Conservation (phyloP, 441 rosid species). For the Pelargonium fulgidum region DNA sequence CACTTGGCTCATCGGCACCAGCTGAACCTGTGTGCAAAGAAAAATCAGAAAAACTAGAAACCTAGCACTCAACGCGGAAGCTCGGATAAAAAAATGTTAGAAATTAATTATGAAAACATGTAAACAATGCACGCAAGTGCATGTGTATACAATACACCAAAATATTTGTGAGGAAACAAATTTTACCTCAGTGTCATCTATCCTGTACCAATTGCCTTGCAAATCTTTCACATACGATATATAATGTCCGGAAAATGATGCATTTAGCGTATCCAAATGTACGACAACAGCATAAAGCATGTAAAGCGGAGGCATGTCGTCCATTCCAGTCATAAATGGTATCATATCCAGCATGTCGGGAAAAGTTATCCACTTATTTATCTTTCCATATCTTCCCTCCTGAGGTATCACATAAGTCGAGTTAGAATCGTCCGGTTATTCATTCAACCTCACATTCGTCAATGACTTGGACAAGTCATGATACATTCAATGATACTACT, state of each 20-base stretch:
- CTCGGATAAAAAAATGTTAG: background rate
- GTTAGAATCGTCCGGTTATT: background rate
- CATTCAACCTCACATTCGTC: no score
- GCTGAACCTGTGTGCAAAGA: constrained; percentile 45
- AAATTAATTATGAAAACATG: no score
- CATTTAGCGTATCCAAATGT: constrained; percentile 77
- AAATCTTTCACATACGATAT: constrained; percentile 68
- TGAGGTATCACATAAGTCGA: constrained; percentile 17
- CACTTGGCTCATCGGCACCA: constrained; percentile 67
- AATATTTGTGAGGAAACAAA: constrained; percentile 4
- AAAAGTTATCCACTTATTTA: constrained; percentile 67
- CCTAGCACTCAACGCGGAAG: no score
- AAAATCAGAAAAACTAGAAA: constrained; percentile 9
- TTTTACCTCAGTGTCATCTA: constrained; percentile 73
- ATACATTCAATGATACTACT: no score
- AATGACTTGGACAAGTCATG: no score
- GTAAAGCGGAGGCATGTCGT: constrained; percentile 70
- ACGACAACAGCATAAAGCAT: constrained; percentile 75
- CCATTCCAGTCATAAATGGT: constrained; percentile 68
- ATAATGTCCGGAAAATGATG: constrained; percentile 81
- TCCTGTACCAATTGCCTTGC: constrained; percentile 70
- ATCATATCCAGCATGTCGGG: constrained; percentile 84
- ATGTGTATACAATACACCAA: background rate
- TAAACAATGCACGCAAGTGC: background rate
- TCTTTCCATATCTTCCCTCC: constrained; percentile 80